Percentiles rank a stretch among this genome's conserved stretches.
Evolutionary conservation across 192 early-diverging fungal genomes (phyloP).

Genomic region (Gaertneriomyces semiglobifer): DNA sequence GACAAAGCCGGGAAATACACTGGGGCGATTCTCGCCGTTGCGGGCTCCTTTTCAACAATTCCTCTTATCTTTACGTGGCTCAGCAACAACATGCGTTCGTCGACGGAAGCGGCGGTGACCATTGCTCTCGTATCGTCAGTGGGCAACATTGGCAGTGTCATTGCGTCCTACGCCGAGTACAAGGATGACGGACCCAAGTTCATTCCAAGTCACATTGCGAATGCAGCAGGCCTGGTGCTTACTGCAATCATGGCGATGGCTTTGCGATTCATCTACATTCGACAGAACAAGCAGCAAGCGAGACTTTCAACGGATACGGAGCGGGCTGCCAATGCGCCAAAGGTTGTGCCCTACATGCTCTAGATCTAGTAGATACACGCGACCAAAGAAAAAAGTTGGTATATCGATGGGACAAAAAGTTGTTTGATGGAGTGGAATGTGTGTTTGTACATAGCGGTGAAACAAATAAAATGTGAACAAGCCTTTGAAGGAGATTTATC

Average conservation of each 20-base stretch:
- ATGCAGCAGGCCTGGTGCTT: constrained; percentile 1
- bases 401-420: too few species aligned
- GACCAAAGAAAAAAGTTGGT: too few species aligned
- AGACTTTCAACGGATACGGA: neutral
- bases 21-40: constrained; percentile 13
- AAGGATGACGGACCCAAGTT: constrained; percentile 15
- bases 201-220: neutral
- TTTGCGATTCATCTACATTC: neutral
- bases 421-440: too few species aligned
- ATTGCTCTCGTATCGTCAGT: constrained; percentile 20
- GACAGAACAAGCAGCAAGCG: neutral
- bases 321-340: neutral
- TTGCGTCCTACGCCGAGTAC: constrained; percentile 19
- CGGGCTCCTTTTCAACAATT: constrained; percentile 17
- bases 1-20: constrained; percentile 10
- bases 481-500: too few species aligned
- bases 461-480: too few species aligned
- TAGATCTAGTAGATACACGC: constrained; percentile 5
- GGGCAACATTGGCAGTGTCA: constrained; percentile 10
- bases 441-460: too few species aligned
- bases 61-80: constrained; percentile 27
- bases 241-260: neutral
- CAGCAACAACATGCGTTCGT: constrained; percentile 22
- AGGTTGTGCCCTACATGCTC: neutral
- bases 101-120: constrained; percentile 16